These are phyloP conservation scores for Fusarium drepaniforme DNA, from an alignment of 2,329 filamentous ascomycete genomes.

Conservation along the genomic window DNA sequence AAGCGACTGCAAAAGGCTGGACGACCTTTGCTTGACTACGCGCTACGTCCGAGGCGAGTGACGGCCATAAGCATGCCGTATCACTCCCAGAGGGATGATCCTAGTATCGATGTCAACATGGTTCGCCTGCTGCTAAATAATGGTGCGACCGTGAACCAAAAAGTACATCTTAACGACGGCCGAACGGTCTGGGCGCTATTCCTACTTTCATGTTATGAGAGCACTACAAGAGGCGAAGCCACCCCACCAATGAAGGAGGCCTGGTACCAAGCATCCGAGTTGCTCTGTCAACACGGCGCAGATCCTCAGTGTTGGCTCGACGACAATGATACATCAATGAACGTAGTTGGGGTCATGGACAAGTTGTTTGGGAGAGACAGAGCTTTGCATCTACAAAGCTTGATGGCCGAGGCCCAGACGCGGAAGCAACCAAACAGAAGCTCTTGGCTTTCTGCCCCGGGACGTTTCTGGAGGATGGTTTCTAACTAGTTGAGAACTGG, in stretches of 20 bases:
- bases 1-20: not conserved
- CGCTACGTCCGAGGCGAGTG: conserved; percentile 10
- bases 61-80: conserved; percentile 5
- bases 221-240: not conserved
- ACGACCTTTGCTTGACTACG: conserved; percentile 2
- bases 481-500: not conserved
- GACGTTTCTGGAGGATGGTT: not conserved
- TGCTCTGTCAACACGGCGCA: not conserved
- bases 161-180: not conserved
- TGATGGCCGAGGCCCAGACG: not conserved
- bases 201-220: not conserved
- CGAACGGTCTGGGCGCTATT: not conserved
- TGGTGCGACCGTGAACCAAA: not conserved
- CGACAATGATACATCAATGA: not conserved
- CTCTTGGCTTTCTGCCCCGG: not conserved
- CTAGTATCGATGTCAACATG: conserved; percentile 9
- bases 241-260: not conserved
- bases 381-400: not conserved
- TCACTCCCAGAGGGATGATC: conserved; percentile 3
- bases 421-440: not conserved
- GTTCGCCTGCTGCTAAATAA: not conserved
- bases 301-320: not conserved
- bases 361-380: not conserved
- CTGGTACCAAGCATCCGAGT: not conserved
- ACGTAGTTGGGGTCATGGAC: not conserved